These are phyloP conservation scores for Malus hybrid DNA, from an alignment of 331 rosid genomes.

Conservation along the genomic window DNA sequence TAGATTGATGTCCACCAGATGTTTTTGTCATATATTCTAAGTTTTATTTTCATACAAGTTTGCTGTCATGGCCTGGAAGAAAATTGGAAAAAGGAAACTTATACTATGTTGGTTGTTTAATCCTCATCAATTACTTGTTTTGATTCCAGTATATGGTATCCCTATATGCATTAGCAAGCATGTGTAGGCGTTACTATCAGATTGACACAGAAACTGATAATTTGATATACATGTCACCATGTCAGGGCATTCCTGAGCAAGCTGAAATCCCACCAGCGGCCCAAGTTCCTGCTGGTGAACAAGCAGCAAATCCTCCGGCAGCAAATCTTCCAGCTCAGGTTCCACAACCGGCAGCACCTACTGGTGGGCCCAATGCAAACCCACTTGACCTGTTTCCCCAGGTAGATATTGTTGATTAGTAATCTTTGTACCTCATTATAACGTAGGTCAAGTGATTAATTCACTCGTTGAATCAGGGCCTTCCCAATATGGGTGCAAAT, in stretches of 20 bases:
- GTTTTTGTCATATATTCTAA: not conserved
- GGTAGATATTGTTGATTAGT: conserved; percentile 20
- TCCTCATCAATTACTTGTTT: not conserved
- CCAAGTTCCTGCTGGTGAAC: conserved; percentile 45
- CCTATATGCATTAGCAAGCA: not conserved
- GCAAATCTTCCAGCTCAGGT: conserved; percentile 42
- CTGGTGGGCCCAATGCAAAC: conserved; percentile 79
- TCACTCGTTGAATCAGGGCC: conserved; percentile 42
- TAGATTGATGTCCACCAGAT: not conserved
- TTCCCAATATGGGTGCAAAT: conserved; percentile 47
- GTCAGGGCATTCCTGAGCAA: conserved; percentile 90
- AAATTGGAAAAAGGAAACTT: not conserved
- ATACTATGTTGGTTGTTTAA: not conserved
- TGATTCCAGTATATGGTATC: not conserved
- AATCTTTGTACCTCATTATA: not conserved
- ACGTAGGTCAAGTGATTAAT: not conserved
- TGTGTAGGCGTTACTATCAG: not conserved
- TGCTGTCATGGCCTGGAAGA: not conserved
- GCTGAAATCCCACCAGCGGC: conserved; percentile 68
- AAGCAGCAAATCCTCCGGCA: conserved; percentile 18
- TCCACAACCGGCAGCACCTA: conserved; percentile 51
- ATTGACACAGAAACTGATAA: not conserved
- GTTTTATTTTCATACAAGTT: not conserved
- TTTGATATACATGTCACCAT: conserved; percentile 21
- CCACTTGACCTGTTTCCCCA: conserved; percentile 94